Evolutionary conservation across 495 filamentous ascomycete genomes (phyloP).

Genomic region (Aspergillus kassunensis): DNA sequence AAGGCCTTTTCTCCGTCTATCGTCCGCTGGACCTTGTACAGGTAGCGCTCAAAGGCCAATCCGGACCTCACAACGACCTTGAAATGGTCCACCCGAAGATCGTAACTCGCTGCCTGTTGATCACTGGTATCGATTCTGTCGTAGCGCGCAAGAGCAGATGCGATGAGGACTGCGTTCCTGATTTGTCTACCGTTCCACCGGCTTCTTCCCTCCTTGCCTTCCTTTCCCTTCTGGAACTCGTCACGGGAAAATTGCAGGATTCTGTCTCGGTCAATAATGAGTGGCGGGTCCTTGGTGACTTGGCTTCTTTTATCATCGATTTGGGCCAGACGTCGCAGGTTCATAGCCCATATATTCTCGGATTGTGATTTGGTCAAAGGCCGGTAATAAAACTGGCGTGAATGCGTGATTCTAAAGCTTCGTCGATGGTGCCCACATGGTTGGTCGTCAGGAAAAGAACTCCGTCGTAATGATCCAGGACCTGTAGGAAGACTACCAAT

Average conservation of each 20-base stretch:
- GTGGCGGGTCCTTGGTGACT: background rate
- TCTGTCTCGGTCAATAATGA: background rate
- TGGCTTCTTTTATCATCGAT: background rate
- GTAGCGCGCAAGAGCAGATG: background rate
- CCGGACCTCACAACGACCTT: background rate
- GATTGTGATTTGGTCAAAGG: background rate
- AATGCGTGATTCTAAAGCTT: conserved; percentile 48
- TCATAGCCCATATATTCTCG: background rate
- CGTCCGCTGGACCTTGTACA: too few relatives aligned
- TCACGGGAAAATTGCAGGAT: background rate
- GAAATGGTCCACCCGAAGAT: background rate
- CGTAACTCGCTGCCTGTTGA: conserved; percentile 4
- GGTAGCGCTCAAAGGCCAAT: too few relatives aligned
- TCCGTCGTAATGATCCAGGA: conserved; percentile 50
- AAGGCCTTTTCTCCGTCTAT: too few relatives aligned
- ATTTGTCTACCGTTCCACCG: background rate
- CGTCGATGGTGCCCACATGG: conserved; percentile 25
- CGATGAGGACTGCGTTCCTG: background rate
- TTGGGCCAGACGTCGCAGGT: background rate
- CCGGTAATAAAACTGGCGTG: conserved; percentile 32
- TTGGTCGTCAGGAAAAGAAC: conserved; percentile 30
- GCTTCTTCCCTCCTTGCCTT: background rate
- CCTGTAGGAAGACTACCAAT: conserved; percentile 41
- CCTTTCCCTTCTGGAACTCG: background rate
- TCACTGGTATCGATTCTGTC: background rate